Conservation (phyloP, 345 rosid species). For the Erucastrum elatum region DNA sequence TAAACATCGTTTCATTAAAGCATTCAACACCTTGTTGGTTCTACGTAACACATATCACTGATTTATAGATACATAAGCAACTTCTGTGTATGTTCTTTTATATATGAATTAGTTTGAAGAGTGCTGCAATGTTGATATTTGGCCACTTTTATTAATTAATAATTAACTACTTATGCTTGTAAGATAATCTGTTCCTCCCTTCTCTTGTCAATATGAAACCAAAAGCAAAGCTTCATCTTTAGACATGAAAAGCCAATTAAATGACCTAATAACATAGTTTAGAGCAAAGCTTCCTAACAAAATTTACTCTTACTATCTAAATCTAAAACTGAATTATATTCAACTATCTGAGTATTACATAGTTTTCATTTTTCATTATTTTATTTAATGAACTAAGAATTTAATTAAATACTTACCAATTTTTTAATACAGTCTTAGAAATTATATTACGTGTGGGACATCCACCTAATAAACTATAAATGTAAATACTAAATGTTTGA, state of each 20-base stretch:
- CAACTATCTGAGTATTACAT: background rate
- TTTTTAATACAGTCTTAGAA: background rate
- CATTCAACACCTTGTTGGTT: slow-evolving; percentile 39
- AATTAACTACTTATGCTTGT: background rate
- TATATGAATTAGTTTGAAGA: background rate
- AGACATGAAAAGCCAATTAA: background rate
- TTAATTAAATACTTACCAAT: background rate
- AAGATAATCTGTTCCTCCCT: background rate
- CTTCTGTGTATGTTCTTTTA: background rate
- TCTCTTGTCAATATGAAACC: background rate
- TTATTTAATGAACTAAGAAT: no score
- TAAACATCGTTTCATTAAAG: slow-evolving; percentile 11
- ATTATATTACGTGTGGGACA: background rate
- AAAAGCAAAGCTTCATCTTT: background rate
- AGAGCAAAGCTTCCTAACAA: background rate
- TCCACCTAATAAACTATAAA: background rate
- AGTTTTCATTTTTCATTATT: background rate
- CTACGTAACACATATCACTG: slow-evolving; percentile 11
- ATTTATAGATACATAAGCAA: background rate
- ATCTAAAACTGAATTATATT: background rate
- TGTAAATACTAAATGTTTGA: background rate
- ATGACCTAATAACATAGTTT: background rate
- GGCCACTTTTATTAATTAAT: background rate
- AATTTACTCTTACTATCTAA: slow-evolving; percentile 4
- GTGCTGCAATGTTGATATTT: background rate